These are phyloP conservation scores for Fusarium vanettenii DNA, from an alignment of 2,329 filamentous ascomycete species.

Conservation along the genomic window DNA sequence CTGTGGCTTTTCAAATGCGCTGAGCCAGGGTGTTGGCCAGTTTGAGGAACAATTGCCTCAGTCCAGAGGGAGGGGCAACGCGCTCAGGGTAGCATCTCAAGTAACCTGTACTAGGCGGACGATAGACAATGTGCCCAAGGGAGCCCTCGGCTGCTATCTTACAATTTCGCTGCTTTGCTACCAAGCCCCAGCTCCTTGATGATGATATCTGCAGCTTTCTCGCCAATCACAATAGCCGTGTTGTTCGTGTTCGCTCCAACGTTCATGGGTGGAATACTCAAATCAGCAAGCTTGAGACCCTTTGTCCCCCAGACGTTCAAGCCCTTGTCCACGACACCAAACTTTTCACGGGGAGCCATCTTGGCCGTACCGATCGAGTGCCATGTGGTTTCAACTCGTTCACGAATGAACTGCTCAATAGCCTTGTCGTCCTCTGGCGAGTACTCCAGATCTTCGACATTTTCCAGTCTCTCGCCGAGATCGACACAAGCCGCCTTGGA, in stretches of 20 bases:
- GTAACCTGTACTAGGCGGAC: background rate
- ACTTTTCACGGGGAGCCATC: slow-evolving; percentile 55
- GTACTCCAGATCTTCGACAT: slow-evolving; percentile 58
- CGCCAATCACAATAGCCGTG: slow-evolving; percentile 60
- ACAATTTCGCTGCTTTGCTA: background rate
- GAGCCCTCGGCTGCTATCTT: background rate
- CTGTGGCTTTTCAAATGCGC: background rate
- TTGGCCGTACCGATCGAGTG: slow-evolving; percentile 60
- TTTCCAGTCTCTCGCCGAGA: slow-evolving; percentile 51
- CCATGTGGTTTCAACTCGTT: slow-evolving; percentile 57
- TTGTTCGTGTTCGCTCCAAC: slow-evolving; percentile 62
- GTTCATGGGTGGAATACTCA: slow-evolving; percentile 53
- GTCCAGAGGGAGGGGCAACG: background rate
- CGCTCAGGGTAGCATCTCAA: background rate
- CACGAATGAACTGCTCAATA: slow-evolving; percentile 58
- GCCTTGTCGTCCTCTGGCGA: slow-evolving; percentile 61
- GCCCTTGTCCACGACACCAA: slow-evolving; percentile 51
- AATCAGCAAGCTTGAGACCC: slow-evolving; percentile 55
- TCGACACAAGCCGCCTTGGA: slow-evolving; percentile 59
- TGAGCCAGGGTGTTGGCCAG: background rate
- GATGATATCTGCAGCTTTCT: slow-evolving; percentile 58
- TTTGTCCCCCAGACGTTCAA: slow-evolving; percentile 57
- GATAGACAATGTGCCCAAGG: background rate
- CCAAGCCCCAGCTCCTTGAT: slow-evolving; percentile 49
- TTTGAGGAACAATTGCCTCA: background rate